These are phyloP conservation scores for Aquanectria penicillioides DNA, from an alignment of 2,329 filamentous ascomycete species.

Conservation along the genomic window DNA sequence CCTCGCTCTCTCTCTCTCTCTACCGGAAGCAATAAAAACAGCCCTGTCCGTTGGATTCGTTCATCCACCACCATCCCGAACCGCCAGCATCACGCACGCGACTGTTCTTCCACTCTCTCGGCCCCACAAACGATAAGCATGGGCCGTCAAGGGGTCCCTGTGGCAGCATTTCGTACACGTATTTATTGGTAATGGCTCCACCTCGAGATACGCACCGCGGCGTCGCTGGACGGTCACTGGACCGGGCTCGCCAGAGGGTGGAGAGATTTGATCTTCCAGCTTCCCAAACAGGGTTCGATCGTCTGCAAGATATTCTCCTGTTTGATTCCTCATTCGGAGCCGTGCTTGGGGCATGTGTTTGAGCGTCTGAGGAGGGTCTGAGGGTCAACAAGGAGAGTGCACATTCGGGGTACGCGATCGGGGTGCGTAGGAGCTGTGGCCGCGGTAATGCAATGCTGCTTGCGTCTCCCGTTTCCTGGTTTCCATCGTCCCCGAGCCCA, in stretches of 20 bases:
- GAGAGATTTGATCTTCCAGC: not conserved
- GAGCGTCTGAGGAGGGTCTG: not conserved
- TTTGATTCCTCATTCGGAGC: no score
- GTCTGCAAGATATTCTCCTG: not conserved
- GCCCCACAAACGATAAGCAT: slow-evolving; percentile 17
- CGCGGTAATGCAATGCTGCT: not conserved
- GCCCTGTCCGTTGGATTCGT: not conserved
- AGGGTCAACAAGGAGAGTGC: not conserved
- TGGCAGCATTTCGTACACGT: slow-evolving; percentile 9
- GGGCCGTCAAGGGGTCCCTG: slow-evolving; percentile 3
- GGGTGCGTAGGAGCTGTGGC: no score
- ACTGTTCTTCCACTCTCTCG: slow-evolving; percentile 1
- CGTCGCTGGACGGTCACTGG: slow-evolving; percentile 2
- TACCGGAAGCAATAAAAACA: no score
- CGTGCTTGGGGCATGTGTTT: not conserved
- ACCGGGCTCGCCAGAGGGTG: not conserved
- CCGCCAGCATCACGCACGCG: not conserved
- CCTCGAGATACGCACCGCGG: not conserved
- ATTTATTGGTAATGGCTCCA: slow-evolving; percentile 23
- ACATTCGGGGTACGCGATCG: not conserved
- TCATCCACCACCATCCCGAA: not conserved
- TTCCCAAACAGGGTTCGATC: slow-evolving; percentile 13
- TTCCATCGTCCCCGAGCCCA: not conserved
- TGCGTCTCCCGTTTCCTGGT: not conserved
- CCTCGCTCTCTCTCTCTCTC: no score